These are phyloP conservation scores for Fusarium sp. DNA, from an alignment of 2,329 filamentous ascomycete genomes.

Conservation along the genomic window DNA sequence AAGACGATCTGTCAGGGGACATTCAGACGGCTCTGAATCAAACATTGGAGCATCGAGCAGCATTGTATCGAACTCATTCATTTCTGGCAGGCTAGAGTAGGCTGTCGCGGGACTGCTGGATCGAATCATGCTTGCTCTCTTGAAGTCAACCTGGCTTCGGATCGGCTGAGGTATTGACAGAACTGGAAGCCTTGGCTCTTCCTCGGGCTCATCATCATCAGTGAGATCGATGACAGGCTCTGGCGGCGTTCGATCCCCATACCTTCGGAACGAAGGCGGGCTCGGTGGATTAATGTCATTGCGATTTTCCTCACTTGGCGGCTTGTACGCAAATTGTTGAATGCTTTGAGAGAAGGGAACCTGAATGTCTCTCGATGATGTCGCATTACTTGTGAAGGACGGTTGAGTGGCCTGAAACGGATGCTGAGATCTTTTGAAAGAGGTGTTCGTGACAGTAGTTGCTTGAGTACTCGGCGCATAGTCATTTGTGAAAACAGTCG, in stretches of 20 bases:
- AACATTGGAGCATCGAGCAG: not conserved
- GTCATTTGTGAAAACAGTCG: conserved; percentile 44
- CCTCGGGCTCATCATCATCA: conserved; percentile 1
- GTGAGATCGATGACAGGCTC: conserved; percentile 7
- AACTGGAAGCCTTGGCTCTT: conserved; percentile 20
- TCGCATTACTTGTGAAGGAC: not conserved
- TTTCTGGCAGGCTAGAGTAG: conserved; percentile 34
- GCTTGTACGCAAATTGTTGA: conserved; percentile 12
- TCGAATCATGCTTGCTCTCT: not conserved
- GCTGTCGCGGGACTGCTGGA: conserved; percentile 19
- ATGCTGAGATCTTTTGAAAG: conserved; percentile 7
- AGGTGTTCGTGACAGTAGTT: conserved; percentile 38
- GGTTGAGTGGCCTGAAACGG: not conserved
- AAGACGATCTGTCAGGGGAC: conserved; percentile 41
- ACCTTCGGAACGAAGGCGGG: not conserved
- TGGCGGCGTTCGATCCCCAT: conserved; percentile 6
- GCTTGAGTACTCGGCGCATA: conserved; percentile 44
- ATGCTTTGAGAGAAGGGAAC: conserved; percentile 14
- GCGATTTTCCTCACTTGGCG: not conserved
- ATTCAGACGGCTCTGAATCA: not conserved
- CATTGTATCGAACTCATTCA: conserved; percentile 10
- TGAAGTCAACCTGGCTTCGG: not conserved
- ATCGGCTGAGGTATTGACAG: not conserved
- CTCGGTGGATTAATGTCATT: not conserved
- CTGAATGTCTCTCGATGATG: not conserved